Percentiles rank a stretch among this genome's conserved stretches.
phyloP scores from a whole-genome alignment of 108 stramenopile genomes.

The Pelagomonas calceolata region DNA sequence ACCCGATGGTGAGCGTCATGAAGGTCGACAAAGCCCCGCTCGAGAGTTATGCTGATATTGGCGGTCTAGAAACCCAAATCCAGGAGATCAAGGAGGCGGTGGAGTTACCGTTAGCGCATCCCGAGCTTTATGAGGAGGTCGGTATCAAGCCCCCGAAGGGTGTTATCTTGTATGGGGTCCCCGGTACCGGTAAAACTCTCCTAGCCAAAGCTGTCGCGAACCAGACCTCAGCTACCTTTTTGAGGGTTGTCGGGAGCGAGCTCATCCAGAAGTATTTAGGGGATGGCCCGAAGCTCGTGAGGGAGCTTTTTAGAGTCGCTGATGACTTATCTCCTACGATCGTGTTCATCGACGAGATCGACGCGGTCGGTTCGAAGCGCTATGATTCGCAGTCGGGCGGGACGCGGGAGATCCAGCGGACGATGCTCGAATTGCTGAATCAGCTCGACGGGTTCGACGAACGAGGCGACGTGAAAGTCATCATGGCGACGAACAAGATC shows the following conservation, averaged over 20 bases:
- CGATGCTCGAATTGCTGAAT: slow-evolving; percentile 97
- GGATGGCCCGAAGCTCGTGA: slow-evolving; percentile 96
- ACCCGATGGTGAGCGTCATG: slow-evolving; percentile 98
- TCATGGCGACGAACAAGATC: slow-evolving; percentile 98
- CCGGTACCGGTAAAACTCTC: slow-evolving; percentile 96
- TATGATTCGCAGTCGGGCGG: slow-evolving; percentile 90
- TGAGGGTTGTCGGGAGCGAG: slow-evolving; percentile 91
- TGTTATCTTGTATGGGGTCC: slow-evolving; percentile 94
- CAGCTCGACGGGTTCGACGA: slow-evolving; percentile 99
- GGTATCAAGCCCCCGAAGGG: slow-evolving; percentile 95
- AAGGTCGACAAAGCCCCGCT: slow-evolving; percentile 98
- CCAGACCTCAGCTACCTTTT: slow-evolving; percentile 93
- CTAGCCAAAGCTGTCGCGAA: slow-evolving; percentile 98
- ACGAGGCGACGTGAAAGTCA: slow-evolving; percentile 95
- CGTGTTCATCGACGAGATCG: slow-evolving; percentile 99
- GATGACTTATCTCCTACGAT: slow-evolving; percentile 88
- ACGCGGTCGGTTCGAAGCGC: slow-evolving; percentile 94
- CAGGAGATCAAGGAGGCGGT: slow-evolving; percentile 99
- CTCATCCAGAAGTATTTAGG: slow-evolving; percentile 99
- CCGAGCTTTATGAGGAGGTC: slow-evolving; percentile 97
- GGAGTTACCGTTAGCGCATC: slow-evolving; percentile 93
- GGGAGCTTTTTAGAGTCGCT: slow-evolving; percentile 94
- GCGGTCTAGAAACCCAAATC: slow-evolving; percentile 95
- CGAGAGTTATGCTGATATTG: slow-evolving; percentile 97
- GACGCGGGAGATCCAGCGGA: slow-evolving; percentile 94